Base-by-base conservation (phyloP, 1,284 basidiomycete species). In the Puccinia sorghi region DNA sequence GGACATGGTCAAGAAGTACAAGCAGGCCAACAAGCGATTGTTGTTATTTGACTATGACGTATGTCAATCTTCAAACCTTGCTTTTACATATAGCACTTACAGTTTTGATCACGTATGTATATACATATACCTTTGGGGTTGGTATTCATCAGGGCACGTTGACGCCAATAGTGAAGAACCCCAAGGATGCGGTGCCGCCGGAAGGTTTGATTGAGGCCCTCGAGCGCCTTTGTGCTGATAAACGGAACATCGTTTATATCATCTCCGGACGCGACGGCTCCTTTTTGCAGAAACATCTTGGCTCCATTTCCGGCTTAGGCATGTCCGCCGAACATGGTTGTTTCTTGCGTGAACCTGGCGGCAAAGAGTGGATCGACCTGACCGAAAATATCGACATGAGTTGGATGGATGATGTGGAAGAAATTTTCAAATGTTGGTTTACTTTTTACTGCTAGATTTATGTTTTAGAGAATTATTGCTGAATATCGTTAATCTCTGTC, bases 31-130 rank as follows among this genome's bases (percentile, higher is more conserved):
- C 85, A 96, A 96, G 87, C 88, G 97, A 72, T 85, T 98, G 79
- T 90, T 99, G 85, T 87, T 98, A 84, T 95, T 99, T 83, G 97
- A 99, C 86, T 99, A 99, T 84, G 96, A 97, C 84, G 91, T 92
- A 81, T 81, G 70, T 80, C 80, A 4, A 32, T 32, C 32, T 32
- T 32, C 32, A 1, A 32, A 32, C 4, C 32, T 32, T 1, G 4
- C 32, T 32, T 32, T 32, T 32, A 32, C 32, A 32, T 32, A 32
- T 32, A 32, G 32, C 2, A 32, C 32, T 32, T 32, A 32, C 32
- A 32, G 32, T 32, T 32, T 4, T 32, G 32, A 32, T 32, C 32
- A 32, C 4, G 4, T 32, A 32, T 32, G 4, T 32, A 32, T 32
- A 32, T 32, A 32, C 4, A 32, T 32, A 32, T 17, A 50, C 52